Percentiles rank a stretch among this genome's conserved stretches.
Evolutionary conservation across 2,329 filamentous ascomycete species (phyloP).

Genomic region (Epichloe amarillans): DNA sequence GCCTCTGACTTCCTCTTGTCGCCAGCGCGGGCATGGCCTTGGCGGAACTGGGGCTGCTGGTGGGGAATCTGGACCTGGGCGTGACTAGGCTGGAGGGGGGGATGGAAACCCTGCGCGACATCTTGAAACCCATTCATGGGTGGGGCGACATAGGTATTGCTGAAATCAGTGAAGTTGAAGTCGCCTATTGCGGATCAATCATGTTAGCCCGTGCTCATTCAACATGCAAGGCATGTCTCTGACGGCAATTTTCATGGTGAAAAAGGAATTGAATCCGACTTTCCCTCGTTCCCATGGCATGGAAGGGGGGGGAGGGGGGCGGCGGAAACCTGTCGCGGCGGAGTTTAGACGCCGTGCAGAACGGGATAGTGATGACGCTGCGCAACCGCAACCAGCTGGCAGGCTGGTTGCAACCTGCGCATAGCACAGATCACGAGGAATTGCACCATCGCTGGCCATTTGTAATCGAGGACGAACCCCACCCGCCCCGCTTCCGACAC

Average conservation of each 20-base stretch:
- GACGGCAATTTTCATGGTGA: too few relatives aligned
- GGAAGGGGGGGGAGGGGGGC: not conserved
- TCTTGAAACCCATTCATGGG: slow-evolving; percentile 29
- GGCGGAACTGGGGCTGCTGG: slow-evolving; percentile 22
- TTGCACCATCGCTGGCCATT: slow-evolving; percentile 44
- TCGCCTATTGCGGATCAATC: slow-evolving; percentile 37
- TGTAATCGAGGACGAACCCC: slow-evolving; percentile 21
- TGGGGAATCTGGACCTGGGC: slow-evolving; percentile 26
- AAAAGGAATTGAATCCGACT: too few relatives aligned
- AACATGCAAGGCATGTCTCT: not conserved
- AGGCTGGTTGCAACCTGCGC: not conserved
- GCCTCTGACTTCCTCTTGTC: slow-evolving; percentile 36
- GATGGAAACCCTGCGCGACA: slow-evolving; percentile 28
- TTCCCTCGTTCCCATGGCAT: not conserved
- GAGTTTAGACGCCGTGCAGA: not conserved
- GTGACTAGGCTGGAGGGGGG: slow-evolving; percentile 41
- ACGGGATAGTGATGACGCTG: not conserved
- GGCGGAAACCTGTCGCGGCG: not conserved
- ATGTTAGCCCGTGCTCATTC: slow-evolving; percentile 4
- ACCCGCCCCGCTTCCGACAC: slow-evolving; percentile 12
- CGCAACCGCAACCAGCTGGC: not conserved
- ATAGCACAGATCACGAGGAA: slow-evolving; percentile 41
- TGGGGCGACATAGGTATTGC: slow-evolving; percentile 36
- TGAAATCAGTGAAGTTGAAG: slow-evolving; percentile 43
- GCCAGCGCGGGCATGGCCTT: slow-evolving; percentile 17